Conservation (phyloP, 495 filamentous ascomycete species). For the Sporormia fimetaria region DNA sequence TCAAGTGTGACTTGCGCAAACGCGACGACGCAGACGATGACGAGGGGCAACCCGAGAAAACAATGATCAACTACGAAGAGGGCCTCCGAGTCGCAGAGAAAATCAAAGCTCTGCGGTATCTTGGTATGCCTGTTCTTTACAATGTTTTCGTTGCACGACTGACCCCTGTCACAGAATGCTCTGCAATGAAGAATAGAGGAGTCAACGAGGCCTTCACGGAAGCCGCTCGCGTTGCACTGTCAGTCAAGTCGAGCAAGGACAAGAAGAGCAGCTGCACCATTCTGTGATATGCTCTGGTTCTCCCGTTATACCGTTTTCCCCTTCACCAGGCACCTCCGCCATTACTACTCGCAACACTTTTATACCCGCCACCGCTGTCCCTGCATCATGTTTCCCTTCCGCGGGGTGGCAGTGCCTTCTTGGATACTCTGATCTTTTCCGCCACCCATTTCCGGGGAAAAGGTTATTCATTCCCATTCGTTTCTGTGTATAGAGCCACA, state of each 20-base stretch:
- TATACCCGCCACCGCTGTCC: too few relatives aligned
- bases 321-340: too few relatives aligned
- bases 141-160: not conserved
- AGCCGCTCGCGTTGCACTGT: slow-evolving; percentile 89
- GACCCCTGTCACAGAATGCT: slow-evolving; percentile 59
- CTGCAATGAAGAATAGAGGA: slow-evolving; percentile 90
- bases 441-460: too few relatives aligned
- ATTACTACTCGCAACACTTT: too few relatives aligned
- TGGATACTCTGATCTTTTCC: too few relatives aligned
- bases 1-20: slow-evolving; percentile 94
- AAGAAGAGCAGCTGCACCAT: slow-evolving; percentile 26
- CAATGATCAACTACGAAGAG: slow-evolving; percentile 82
- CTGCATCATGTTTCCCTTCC: too few relatives aligned
- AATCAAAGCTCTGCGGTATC: slow-evolving; percentile 79
- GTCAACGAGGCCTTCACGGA: slow-evolving; percentile 98
- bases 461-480: too few relatives aligned
- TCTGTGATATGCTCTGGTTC: too few relatives aligned
- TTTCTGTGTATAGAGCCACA: too few relatives aligned
- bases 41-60: slow-evolving; percentile 44
- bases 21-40: slow-evolving; percentile 47
- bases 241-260: slow-evolving; percentile 53
- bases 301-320: not conserved
- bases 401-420: too few relatives aligned
- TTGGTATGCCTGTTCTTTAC: slow-evolving; percentile 42
- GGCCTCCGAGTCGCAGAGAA: slow-evolving; percentile 85